Evolutionary conservation across 441 rosid genomes (phyloP), one percentile per base, ranked within the genome.

Genomic region (Populus trichocarpa): DNA sequence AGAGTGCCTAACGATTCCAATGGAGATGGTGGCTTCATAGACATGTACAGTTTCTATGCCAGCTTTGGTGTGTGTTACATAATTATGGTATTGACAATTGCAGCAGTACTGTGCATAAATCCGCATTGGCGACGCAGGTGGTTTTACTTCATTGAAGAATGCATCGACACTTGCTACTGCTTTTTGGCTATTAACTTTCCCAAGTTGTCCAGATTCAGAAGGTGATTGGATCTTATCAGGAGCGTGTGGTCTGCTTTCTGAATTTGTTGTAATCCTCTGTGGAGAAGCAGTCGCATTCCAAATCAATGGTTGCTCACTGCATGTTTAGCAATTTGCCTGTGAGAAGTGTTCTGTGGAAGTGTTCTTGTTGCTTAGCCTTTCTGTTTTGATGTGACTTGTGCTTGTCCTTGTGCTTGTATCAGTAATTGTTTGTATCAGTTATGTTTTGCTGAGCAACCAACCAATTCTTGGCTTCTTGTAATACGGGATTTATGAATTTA

Each of bases 51-150:
- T 59, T 79, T 79, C 32, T 59, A 2, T 26, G 64, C 7, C 8
- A 36, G 68, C 28, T 81, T 77, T 33, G 33, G 28, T 1, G 72
- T 74, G 23, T 30, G 65, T 20, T 81, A 73, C 32, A 18, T 38
- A 2, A n/a, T 64, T 22, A 53, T 50, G 13, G 64, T 69, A n/a
- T 2, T 74, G 11, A 50, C 30, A 30, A 38, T 77, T 18, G 33
- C 4, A 3, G 20, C 22, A n/a, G 69, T 73, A 40, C 13, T 81
- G 9, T 81, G 16, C 78, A 66, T 83, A 18, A 78, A 81, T 23
- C 76, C 82, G 2, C 3, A 65, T 30, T 75, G 84, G 84, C 32
- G 75, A 35, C 36, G 65, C 13, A 23, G n/a, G n/a, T n/a, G n/a
- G n/a, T n/a, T n/a, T n/a, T n/a, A n/a, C n/a, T n/a, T n/a, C n/a